Conservation (phyloP, 257 asterid genomes). For the Osmanthus fragrans region DNA sequence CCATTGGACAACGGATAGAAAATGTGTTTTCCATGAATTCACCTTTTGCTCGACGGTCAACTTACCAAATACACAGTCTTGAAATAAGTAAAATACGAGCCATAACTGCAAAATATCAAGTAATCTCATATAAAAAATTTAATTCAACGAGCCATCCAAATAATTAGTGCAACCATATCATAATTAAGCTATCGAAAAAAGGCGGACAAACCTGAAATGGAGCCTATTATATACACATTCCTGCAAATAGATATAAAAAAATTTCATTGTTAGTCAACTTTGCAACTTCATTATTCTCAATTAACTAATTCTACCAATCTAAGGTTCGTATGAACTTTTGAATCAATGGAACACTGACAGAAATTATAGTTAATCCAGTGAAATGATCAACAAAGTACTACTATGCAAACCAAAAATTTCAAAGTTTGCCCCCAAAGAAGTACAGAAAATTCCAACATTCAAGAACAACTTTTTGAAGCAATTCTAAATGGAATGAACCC, state of each 20-base stretch:
- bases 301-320: slow-evolving; percentile 11
- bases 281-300: slow-evolving; percentile 16
- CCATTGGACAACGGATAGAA: no score
- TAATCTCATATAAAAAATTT: no score
- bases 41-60: no score
- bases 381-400: neutral
- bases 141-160: no score
- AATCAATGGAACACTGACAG: slow-evolving; percentile 16
- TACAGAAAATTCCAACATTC: slow-evolving; percentile 1
- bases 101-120: no score
- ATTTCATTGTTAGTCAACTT: slow-evolving; percentile 29
- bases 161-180: no score
- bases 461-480: neutral
- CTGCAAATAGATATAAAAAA: slow-evolving; percentile 39
- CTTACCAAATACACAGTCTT: no score
- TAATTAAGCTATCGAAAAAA: neutral
- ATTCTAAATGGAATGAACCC: no score
- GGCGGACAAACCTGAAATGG: slow-evolving; percentile 56
- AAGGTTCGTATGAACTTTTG: slow-evolving; percentile 10
- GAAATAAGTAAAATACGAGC: no score
- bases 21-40: no score
- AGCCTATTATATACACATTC: slow-evolving; percentile 88
- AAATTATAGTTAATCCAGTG: neutral
- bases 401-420: neutral
- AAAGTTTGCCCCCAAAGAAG: neutral